A percentile compares a stretch with the other conserved stretches of the same genome.
Conservation (phyloP, 2,329 filamentous ascomycete genomes). For the Huntiella savannae region DNA sequence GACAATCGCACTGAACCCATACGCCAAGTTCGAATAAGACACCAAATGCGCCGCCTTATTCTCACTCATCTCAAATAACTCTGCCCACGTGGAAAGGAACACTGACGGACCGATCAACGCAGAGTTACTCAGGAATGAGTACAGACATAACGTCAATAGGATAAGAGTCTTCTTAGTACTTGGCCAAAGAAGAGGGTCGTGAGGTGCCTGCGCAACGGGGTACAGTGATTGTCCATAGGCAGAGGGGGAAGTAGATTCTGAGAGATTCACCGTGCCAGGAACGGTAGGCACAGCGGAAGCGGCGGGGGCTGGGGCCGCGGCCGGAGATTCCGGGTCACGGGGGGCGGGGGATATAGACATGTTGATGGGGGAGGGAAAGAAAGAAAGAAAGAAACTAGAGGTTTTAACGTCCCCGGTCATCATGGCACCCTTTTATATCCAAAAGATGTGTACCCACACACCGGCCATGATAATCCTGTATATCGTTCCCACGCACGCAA, state of each 20-base stretch:
- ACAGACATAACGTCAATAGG: slow-evolving; percentile 21
- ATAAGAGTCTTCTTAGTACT: slow-evolving; percentile 36
- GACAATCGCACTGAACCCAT: slow-evolving; percentile 34
- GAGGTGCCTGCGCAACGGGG: slow-evolving; percentile 40
- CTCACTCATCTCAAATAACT: slow-evolving; percentile 30
- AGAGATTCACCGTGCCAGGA: slow-evolving; percentile 36
- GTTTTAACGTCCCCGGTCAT: no score
- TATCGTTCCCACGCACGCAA: no score
- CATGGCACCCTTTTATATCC: no score
- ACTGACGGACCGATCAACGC: slow-evolving; percentile 36
- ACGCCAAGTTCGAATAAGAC: slow-evolving; percentile 40
- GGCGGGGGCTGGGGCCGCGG: no score
- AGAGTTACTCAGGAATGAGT: slow-evolving; percentile 15
- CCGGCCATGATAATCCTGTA: no score
- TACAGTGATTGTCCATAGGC: slow-evolving; percentile 40
- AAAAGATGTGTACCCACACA: no score
- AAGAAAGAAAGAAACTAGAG: no score
- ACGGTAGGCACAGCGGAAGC: slow-evolving; percentile 14
- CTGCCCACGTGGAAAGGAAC: slow-evolving; percentile 35
- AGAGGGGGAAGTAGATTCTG: slow-evolving; percentile 37
- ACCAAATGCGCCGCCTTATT: slow-evolving; percentile 34
- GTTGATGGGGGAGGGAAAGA: no score
- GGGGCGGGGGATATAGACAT: no score
- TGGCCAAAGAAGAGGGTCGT: slow-evolving; percentile 41
- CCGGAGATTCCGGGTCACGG: no score